Evolutionary conservation across 108 stramenopile genomes (phyloP).

Genomic region (Cyclotella cryptica): DNA sequence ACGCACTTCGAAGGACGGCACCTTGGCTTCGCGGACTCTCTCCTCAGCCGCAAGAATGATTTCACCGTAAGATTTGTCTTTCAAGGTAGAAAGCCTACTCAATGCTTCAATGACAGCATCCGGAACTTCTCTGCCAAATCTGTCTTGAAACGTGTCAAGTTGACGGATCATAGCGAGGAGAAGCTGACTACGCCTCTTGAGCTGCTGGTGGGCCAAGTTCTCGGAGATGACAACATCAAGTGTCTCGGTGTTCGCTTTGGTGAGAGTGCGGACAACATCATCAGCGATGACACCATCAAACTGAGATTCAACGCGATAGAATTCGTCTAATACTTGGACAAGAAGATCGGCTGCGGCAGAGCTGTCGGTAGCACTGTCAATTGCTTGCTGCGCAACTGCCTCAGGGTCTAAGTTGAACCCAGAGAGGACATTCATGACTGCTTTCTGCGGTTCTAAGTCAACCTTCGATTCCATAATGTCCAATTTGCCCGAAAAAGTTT

Average conservation of each 20-base stretch:
- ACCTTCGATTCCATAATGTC: slow-evolving; percentile 57
- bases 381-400: slow-evolving; percentile 55
- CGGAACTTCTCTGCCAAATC: slow-evolving; percentile 70
- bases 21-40: slow-evolving; percentile 76
- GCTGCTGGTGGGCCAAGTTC: slow-evolving; percentile 81
- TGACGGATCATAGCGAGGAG: slow-evolving; percentile 82
- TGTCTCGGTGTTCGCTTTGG: slow-evolving; percentile 83
- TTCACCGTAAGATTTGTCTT: slow-evolving; percentile 90
- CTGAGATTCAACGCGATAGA: slow-evolving; percentile 85
- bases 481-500: slow-evolving; percentile 78
- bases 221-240: slow-evolving; percentile 85
- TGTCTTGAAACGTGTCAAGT: slow-evolving; percentile 74
- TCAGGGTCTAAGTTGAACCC: slow-evolving; percentile 78
- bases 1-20: slow-evolving; percentile 85
- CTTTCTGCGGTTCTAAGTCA: slow-evolving; percentile 53
- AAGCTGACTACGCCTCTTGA: slow-evolving; percentile 58
- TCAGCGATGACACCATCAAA: slow-evolving; percentile 86
- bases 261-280: slow-evolving; percentile 88
- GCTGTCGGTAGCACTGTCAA: slow-evolving; percentile 57
- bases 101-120: slow-evolving; percentile 67
- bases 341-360: slow-evolving; percentile 68
- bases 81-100: slow-evolving; percentile 62
- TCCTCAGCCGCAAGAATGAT: slow-evolving; percentile 79
- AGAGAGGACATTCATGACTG: slow-evolving; percentile 74
- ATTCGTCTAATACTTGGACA: slow-evolving; percentile 73